Percentiles rank a stretch among this genome's conserved stretches.
These are phyloP conservation scores for Salix brachista DNA, from an alignment of 345 rosid genomes.

Conservation along the genomic window DNA sequence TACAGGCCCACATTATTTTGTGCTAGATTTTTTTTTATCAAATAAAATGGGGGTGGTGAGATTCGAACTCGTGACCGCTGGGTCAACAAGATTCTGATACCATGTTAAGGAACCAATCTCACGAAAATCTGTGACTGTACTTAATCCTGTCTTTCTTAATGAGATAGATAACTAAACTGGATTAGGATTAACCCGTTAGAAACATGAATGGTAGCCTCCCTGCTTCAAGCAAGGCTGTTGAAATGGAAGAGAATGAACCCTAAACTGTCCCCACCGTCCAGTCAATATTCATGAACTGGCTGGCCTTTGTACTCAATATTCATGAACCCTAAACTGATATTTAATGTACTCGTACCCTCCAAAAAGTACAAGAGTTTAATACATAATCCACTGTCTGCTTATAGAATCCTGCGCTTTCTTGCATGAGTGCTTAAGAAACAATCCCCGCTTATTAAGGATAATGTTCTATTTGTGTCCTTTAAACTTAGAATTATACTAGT, in stretches of 20 bases:
- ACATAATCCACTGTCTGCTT: conserved; percentile 9
- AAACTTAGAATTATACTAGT: neutral
- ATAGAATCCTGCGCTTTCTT: conserved; percentile 25
- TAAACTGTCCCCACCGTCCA: conserved; percentile 25
- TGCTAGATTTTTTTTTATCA: too few relatives aligned
- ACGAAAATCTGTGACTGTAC: too few relatives aligned
- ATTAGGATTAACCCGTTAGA: too few relatives aligned
- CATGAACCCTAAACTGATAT: neutral
- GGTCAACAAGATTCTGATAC: too few relatives aligned
- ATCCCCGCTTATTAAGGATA: conserved; percentile 29
- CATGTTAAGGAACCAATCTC: too few relatives aligned
- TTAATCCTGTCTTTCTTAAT: too few relatives aligned
- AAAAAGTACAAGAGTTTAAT: neutral
- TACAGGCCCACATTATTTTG: too few relatives aligned
- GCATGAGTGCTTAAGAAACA: conserved; percentile 36
- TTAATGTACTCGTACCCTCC: neutral
- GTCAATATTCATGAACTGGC: conserved; percentile 20
- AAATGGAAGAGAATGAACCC: conserved; percentile 8
- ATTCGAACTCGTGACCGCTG: too few relatives aligned
- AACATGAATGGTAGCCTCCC: neutral
- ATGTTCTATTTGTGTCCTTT: conserved; percentile 24
- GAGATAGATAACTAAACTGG: too few relatives aligned
- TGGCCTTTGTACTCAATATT: neutral
- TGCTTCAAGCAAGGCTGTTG: neutral
- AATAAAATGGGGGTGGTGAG: too few relatives aligned